Evolutionary conservation across 2,329 filamentous ascomycete genomes (phyloP).

Genomic region (Fusarium sp.): DNA sequence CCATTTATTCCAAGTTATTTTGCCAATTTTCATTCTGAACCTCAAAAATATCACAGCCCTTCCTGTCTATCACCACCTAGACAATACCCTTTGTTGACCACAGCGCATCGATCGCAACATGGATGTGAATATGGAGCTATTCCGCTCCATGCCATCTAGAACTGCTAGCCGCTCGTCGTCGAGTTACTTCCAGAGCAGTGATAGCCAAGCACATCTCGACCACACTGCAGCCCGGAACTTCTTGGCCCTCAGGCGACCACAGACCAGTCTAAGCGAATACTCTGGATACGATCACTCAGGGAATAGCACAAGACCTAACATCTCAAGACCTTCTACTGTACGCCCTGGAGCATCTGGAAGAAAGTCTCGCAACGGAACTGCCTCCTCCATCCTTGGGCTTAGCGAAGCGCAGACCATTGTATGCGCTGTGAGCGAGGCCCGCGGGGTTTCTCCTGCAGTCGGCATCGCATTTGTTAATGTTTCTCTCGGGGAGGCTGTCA

Average conservation of each 20-base stretch:
- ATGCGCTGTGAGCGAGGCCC: conserved; percentile 89
- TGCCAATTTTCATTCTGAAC: neutral
- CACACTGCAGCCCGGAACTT: neutral
- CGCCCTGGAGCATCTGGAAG: conserved; percentile 51
- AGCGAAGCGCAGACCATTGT: conserved; percentile 75
- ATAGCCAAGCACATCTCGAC: neutral
- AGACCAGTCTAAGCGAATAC: conserved; percentile 8
- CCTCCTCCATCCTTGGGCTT: conserved; percentile 54
- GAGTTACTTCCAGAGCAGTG: conserved; percentile 37
- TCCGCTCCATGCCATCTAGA: conserved; percentile 8
- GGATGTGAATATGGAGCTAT: neutral
- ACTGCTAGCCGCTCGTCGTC: conserved; percentile 28
- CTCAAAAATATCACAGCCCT: too few relatives aligned
- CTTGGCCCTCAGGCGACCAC: neutral
- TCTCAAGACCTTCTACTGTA: conserved; percentile 34
- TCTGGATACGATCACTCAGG: conserved; percentile 23
- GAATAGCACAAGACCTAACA: conserved; percentile 24
- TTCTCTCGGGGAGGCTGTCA: conserved; percentile 81
- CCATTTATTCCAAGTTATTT: accelerated
- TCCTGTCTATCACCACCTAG: neutral
- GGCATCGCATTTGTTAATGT: conserved; percentile 90
- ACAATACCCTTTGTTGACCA: neutral
- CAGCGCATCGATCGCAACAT: neutral
- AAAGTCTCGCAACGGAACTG: conserved; percentile 53
- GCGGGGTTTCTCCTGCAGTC: conserved; percentile 85